A percentile compares a stretch with the other conserved stretches of the same genome.
Evolutionary conservation across 805 yeast species (phyloP).

Genomic region (Blastobotrys chiropterorum): DNA sequence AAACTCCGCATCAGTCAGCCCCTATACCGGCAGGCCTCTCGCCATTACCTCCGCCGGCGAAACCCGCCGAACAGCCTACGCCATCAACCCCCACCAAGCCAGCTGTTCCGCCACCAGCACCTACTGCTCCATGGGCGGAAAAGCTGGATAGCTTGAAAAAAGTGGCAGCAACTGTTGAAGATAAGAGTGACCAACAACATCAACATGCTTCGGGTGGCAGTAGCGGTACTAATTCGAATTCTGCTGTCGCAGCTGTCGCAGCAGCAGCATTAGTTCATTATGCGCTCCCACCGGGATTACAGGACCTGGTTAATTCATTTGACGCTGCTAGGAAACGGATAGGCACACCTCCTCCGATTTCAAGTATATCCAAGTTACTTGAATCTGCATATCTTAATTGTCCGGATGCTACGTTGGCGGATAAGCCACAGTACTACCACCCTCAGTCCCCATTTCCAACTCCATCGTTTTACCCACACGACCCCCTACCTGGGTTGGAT

Average conservation of each 20-base stretch:
- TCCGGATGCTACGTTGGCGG: conserved; percentile 91
- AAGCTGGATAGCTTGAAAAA: conserved; percentile 6
- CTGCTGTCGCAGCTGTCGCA: conserved; percentile 16
- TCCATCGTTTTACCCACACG: conserved; percentile 83
- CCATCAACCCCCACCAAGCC: conserved; percentile 3
- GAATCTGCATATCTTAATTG: conserved; percentile 80
- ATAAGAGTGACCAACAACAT: conserved; percentile 1
- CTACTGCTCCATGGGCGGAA: conserved; percentile 22
- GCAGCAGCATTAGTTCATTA: conserved; percentile 16
- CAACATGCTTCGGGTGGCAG: neutral
- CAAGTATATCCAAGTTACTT: conserved; percentile 49
- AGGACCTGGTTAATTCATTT: conserved; percentile 33
- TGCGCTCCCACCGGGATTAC: conserved; percentile 36
- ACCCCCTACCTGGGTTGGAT: conserved; percentile 49
- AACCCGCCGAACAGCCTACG: neutral
- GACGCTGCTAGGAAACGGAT: conserved; percentile 41
- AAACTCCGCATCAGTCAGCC: conserved; percentile 19
- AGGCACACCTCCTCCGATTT: conserved; percentile 47
- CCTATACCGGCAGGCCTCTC: conserved; percentile 29
- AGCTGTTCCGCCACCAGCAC: conserved; percentile 20
- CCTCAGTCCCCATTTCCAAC: conserved; percentile 86
- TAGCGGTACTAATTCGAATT: conserved; percentile 6
- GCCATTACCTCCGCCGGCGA: conserved; percentile 33
- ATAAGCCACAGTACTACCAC: conserved; percentile 67
- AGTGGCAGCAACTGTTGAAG: neutral